A percentile compares a stretch with the other conserved stretches of the same genome.
phyloP scores from a whole-genome alignment of 2,329 filamentous ascomycete genomes.

The Scytalidium lignicola region DNA sequence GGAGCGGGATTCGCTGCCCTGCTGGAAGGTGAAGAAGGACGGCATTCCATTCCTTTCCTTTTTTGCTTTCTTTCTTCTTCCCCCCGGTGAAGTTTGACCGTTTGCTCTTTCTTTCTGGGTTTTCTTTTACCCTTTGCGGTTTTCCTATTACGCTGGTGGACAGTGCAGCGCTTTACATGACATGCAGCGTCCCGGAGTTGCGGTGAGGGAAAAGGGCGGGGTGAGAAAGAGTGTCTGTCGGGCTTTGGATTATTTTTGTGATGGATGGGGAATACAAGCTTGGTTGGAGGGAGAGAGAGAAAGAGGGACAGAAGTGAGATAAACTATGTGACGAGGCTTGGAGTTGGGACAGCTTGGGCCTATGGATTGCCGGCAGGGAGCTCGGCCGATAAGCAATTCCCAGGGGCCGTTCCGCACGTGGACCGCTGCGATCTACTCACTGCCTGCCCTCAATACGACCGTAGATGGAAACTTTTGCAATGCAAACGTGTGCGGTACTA shows the following conservation, averaged over 20 bases:
- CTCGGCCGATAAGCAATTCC: neutral
- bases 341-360: neutral
- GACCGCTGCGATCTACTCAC: neutral
- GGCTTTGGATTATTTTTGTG: neutral
- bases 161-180: neutral
- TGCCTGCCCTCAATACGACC: too few relatives aligned
- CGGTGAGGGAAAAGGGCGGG: neutral
- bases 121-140: neutral
- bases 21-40: slow-evolving; percentile 63
- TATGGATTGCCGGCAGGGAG: neutral
- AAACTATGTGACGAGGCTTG: neutral
- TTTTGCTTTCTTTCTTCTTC: neutral
- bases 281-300: neutral
- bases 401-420: neutral
- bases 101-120: neutral
- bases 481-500: too few relatives aligned
- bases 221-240: neutral
- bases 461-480: too few relatives aligned
- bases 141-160: neutral
- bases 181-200: neutral
- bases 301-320: neutral
- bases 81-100: neutral
- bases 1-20: slow-evolving; percentile 54
- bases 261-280: neutral
- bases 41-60: slow-evolving; percentile 41